Conservation (phyloP, 257 asterid species). For the Scutellaria barbata region DNA sequence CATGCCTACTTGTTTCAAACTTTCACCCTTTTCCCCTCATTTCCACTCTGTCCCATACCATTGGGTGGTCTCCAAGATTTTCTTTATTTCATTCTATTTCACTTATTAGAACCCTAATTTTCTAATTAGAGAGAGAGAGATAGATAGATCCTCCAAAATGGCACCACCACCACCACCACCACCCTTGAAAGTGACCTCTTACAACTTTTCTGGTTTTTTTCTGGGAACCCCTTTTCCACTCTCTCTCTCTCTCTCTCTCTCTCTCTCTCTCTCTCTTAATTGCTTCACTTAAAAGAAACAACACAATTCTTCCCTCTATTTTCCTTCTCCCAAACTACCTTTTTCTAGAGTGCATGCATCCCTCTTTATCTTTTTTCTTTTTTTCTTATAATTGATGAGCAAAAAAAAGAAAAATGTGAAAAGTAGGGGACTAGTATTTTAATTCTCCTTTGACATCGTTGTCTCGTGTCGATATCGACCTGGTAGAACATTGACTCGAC, state of each 20-base stretch:
- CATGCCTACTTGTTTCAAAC: conserved; percentile 24
- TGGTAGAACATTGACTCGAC: not conserved
- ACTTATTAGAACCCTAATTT: conserved; percentile 27
- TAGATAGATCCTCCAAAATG: conserved; percentile 49
- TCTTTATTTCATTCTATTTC: not conserved
- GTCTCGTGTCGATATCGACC: not conserved
- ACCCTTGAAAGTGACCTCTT: conserved; percentile 58
- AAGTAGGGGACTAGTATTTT: conserved; percentile 19
- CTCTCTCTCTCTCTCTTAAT: conserved; percentile 47
- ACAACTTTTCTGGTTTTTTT: conserved; percentile 51
- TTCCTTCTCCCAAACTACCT: conserved; percentile 47
- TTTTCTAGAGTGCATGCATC: conserved; percentile 30
- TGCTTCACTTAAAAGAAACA: conserved; percentile 73
- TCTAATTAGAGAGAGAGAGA: not conserved
- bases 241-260: conserved; percentile 44
- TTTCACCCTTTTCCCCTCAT: not conserved
- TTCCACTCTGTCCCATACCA: conserved; percentile 35
- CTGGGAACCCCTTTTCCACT: conserved; percentile 34
- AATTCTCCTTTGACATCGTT: conserved; percentile 24
- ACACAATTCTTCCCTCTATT: conserved; percentile 40
- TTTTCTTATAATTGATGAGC: conserved; percentile 15
- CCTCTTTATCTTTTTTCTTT: conserved; percentile 18
- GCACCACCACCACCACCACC: conserved; percentile 43
- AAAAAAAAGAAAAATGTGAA: not conserved
- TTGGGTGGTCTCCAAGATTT: conserved; percentile 37